These are phyloP conservation scores for Vaucheria bursata DNA, from an alignment of 352 stramenopile species.

Conservation along the genomic window DNA sequence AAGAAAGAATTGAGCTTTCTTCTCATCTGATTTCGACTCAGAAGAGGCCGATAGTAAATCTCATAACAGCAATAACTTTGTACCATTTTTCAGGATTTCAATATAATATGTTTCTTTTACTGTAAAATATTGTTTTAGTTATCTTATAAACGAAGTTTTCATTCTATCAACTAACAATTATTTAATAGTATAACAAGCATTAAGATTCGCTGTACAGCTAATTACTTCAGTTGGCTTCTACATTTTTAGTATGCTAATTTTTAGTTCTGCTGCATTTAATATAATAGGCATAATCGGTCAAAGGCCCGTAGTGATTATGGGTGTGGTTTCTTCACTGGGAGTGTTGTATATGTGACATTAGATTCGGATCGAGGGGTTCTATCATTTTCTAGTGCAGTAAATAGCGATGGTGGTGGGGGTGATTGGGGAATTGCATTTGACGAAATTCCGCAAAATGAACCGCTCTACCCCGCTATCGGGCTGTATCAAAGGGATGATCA, in stretches of 20 bases:
- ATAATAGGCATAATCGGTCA: background rate
- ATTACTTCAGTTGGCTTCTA: too few species aligned
- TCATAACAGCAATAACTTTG: too few species aligned
- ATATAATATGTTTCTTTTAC: too few species aligned
- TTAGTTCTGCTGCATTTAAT: background rate
- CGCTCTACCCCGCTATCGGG: conserved; percentile 32
- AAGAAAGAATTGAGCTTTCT: too few species aligned
- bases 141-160: too few species aligned
- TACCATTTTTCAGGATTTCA: too few species aligned
- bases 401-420: background rate
- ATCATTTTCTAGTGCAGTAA: conserved; percentile 12
- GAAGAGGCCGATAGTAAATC: too few species aligned
- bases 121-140: too few species aligned
- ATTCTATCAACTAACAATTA: too few species aligned
- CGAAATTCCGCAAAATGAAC: conserved; percentile 17
- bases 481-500: conserved; percentile 37
- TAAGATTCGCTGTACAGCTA: too few species aligned
- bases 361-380: conserved; percentile 26
- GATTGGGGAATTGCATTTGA: conserved; percentile 39
- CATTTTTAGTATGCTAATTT: background rate
- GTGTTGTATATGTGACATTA: conserved; percentile 5
- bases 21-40: too few species aligned
- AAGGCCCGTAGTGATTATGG: conserved; percentile 27
- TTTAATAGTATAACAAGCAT: too few species aligned
- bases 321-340: conserved; percentile 13